phyloP scores from a whole-genome alignment of 2,329 filamentous ascomycete species.

The Epichloe brachyelytri region DNA sequence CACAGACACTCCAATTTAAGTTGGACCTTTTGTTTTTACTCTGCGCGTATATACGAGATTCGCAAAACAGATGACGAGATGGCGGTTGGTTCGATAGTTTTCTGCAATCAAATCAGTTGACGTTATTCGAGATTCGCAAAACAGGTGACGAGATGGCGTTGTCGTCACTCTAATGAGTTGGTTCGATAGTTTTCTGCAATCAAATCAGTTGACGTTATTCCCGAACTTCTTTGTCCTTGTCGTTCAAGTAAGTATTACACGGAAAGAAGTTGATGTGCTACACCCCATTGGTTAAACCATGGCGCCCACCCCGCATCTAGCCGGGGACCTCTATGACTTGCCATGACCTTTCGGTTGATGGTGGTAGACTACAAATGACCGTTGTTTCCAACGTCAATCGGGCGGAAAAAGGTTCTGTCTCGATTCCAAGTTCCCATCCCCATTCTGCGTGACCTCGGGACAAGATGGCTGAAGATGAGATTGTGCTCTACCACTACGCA shows the following conservation, averaged over 20 bases:
- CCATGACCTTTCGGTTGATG: background rate
- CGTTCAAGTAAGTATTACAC: background rate
- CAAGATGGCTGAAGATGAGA: slow-evolving; percentile 14
- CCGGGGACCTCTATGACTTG: background rate
- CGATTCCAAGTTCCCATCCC: background rate
- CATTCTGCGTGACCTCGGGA: background rate
- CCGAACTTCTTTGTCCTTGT: background rate
- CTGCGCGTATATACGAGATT: background rate
- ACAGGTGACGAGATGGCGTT: background rate
- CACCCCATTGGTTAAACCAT: background rate
- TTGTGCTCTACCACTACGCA: slow-evolving; percentile 54
- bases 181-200: background rate
- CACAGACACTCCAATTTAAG: background rate
- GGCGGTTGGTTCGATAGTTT: background rate
- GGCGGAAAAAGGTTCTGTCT: background rate
- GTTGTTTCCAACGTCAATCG: background rate
- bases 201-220: background rate
- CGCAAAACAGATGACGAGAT: background rate
- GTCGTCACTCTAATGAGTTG: too few relatives aligned
- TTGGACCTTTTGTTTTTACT: background rate
- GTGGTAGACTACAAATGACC: background rate
- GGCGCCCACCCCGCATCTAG: background rate
- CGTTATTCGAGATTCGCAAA: background rate
- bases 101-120: background rate
- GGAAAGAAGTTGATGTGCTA: background rate